Base-by-base conservation (phyloP, 2,329 filamentous ascomycete genomes). In the Pseudogymnoascus sp. region DNA sequence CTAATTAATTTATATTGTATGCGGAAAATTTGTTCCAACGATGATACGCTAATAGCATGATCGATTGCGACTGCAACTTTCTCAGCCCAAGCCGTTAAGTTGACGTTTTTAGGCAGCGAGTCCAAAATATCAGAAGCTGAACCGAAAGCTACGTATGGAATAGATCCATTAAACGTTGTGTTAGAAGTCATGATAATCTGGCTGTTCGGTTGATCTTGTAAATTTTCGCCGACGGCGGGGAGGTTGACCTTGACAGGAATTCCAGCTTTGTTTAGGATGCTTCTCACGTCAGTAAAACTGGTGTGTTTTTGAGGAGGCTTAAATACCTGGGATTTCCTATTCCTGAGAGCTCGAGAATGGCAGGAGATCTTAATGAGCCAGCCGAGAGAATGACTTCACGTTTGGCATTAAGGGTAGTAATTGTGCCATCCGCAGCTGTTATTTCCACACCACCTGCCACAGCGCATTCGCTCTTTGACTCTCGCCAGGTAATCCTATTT, bases 331-430 rank as follows among this genome's bases (percentile, higher is more conserved):
- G 58, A 7, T 66, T 64, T 1, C 71, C 71, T 15, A 74, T 67
- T 13, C 73, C 71, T 8, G 74, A 74, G 13, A 72, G 63, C 64
- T 74, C 71, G n/a, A 75, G 68, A 5, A 74, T 51, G 33, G 70
- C 65, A 6, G 74, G 71, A 4, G 67, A 65, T 21, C 51, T 48
- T 8, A 69, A 33, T 2, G 66, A 65, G 1, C 72, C 72, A 15
- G 68, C 68, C 6, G 66, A 67, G 6, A 73, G 17, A 51, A 73
- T 71, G 3, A 73, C 70, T 61, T 73, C 71, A 3, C 68, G 68
- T 2, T 63, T 66, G 4, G 65, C 70, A 66, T 25, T 44, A 48
- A 63, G 21, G 21, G 21, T 21, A 21, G 21, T 21, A 21, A 21
- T 4, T 21, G 21, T 21, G 21, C 21, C 21, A 21, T 21, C 21